Evolutionary conservation across 1,139 yeast genomes (phyloP).

Genomic region (Suhomyces yuchorum): DNA sequence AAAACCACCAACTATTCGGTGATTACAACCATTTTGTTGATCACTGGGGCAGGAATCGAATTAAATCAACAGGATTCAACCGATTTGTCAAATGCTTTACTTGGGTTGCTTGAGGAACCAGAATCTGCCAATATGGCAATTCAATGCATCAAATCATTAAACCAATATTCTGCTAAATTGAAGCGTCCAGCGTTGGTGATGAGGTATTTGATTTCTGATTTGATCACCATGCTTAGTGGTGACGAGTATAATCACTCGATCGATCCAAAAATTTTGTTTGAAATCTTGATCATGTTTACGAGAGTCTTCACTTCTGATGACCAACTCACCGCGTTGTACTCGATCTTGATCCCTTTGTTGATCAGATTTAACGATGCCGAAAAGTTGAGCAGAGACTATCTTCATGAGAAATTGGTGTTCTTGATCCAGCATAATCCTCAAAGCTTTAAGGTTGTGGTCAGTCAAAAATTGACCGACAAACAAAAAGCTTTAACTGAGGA

Average conservation of each 20-base stretch:
- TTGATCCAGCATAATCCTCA: slow-evolving; percentile 52
- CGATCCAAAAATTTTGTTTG: slow-evolving; percentile 50
- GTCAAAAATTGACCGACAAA: slow-evolving; percentile 31
- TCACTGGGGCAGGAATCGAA: slow-evolving; percentile 53
- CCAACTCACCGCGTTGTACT: slow-evolving; percentile 35
- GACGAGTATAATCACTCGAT: slow-evolving; percentile 16
- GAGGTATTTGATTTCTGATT: slow-evolving; percentile 33
- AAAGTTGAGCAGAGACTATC: slow-evolving; percentile 36
- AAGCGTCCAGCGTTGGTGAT: slow-evolving; percentile 30
- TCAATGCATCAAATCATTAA: slow-evolving; percentile 60
- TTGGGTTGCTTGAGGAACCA: slow-evolving; percentile 34
- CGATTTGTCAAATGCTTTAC: slow-evolving; percentile 32
- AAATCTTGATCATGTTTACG: slow-evolving; percentile 53
- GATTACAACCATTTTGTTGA: slow-evolving; percentile 59
- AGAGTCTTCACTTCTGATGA: slow-evolving; percentile 34
- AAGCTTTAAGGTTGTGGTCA: slow-evolving; percentile 57
- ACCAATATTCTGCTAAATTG: slow-evolving; percentile 39
- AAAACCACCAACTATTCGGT: slow-evolving; percentile 43
- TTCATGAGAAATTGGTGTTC: slow-evolving; percentile 53
- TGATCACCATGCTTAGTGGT: slow-evolving; percentile 25
- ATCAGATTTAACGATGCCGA: slow-evolving; percentile 38
- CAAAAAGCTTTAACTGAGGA: slow-evolving; percentile 46
- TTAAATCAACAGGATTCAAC: slow-evolving; percentile 40
- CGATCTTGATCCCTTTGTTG: slow-evolving; percentile 54
- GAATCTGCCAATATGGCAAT: slow-evolving; percentile 48